These are phyloP conservation scores for Polyporus tsugae DNA, from an alignment of 1,284 basidiomycete species.

Conservation along the genomic window DNA sequence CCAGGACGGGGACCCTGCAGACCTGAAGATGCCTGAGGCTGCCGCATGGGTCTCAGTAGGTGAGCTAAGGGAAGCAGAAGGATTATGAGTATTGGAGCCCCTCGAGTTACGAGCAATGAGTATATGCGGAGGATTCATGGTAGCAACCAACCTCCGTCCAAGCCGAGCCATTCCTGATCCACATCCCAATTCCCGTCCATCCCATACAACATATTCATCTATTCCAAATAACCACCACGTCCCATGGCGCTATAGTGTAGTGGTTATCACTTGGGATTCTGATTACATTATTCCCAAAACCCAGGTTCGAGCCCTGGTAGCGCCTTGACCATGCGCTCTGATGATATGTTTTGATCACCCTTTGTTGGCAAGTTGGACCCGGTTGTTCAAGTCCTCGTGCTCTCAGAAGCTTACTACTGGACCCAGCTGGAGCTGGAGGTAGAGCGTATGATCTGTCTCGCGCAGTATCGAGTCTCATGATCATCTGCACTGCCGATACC, in stretches of 20 bases:
- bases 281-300: constrained; percentile 35
- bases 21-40: constrained; percentile 81
- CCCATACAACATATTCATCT: too few relatives aligned
- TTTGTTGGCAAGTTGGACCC: too few relatives aligned
- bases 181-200: too few relatives aligned
- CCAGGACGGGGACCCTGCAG: constrained; percentile 80
- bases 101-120: constrained; percentile 85
- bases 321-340: constrained; percentile 32
- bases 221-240: too few relatives aligned
- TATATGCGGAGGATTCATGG: constrained; percentile 81
- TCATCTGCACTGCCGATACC: too few relatives aligned
- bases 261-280: constrained; percentile 45
- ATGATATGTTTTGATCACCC: too few relatives aligned
- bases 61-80: constrained; percentile 79
- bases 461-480: too few relatives aligned
- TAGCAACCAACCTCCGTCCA: not conserved
- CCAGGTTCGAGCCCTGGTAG: constrained; percentile 45
- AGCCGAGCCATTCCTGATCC: too few relatives aligned
- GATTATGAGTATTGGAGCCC: constrained; percentile 63
- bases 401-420: too few relatives aligned
- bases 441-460: too few relatives aligned
- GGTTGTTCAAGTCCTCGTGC: too few relatives aligned
- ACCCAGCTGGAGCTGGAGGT: too few relatives aligned
- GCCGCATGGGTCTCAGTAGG: constrained; percentile 87
- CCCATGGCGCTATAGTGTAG: constrained; percentile 41